A percentile compares a stretch with the other conserved stretches of the same genome.
Evolutionary conservation across 2,329 filamentous ascomycete species (phyloP).

Genomic region (Coniochaeta hoffmannii): DNA sequence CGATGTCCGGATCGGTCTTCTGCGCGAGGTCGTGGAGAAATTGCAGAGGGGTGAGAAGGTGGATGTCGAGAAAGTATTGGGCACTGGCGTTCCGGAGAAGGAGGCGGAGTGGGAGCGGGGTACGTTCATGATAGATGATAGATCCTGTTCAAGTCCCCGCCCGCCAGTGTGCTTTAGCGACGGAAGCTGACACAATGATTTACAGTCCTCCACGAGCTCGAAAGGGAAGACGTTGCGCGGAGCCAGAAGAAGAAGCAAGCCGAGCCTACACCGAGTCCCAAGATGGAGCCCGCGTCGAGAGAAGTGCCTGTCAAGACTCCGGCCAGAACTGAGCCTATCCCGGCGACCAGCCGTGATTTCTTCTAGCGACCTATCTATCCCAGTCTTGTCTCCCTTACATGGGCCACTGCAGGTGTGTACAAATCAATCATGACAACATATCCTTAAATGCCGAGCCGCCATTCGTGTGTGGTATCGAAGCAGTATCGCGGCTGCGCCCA

Average conservation of each 20-base stretch:
- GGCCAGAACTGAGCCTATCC: slow-evolving; percentile 17
- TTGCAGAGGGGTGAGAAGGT: slow-evolving; percentile 68
- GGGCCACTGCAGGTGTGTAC: slow-evolving; percentile 1
- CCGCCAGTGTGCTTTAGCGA: too few species aligned
- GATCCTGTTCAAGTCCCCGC: too few species aligned
- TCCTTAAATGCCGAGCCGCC: slow-evolving; percentile 44
- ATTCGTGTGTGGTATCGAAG: slow-evolving; percentile 12
- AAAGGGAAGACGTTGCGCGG: slow-evolving; percentile 51
- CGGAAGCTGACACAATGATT: slow-evolving; percentile 6
- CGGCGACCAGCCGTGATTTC: slow-evolving; percentile 33
- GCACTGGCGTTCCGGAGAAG: slow-evolving; percentile 65
- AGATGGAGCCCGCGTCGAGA: slow-evolving; percentile 6
- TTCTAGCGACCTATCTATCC: slow-evolving; percentile 30
- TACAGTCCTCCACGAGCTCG: slow-evolving; percentile 58
- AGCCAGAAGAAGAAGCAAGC: slow-evolving; percentile 33
- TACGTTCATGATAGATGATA: slow-evolving; percentile 34
- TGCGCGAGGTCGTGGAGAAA: slow-evolving; percentile 68
- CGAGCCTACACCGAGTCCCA: slow-evolving; percentile 14
- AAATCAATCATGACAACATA: slow-evolving; percentile 42
- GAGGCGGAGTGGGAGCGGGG: slow-evolving; percentile 88
- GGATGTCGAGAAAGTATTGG: slow-evolving; percentile 76
- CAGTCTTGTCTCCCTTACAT: neutral
- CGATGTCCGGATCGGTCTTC: slow-evolving; percentile 67
- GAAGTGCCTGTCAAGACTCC: slow-evolving; percentile 8
- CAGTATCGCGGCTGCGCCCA: neutral